Conservation (phyloP, 805 yeast species). For the Starmerella etchellsii region DNA sequence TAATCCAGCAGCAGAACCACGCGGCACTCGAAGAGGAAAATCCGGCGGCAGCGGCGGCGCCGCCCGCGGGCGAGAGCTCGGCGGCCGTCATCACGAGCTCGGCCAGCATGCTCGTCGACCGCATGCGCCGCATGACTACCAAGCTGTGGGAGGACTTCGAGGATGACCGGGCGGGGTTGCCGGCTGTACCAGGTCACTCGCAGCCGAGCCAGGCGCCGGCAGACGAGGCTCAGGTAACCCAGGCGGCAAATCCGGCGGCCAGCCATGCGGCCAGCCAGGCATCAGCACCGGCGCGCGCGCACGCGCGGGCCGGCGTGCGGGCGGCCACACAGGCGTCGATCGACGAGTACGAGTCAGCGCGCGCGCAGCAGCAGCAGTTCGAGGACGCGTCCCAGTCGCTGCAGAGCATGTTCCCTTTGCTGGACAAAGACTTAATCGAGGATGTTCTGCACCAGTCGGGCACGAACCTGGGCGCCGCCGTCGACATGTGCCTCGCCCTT, state of each 20-base stretch:
- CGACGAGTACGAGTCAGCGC: conserved; percentile 30
- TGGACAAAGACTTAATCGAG: conserved; percentile 53
- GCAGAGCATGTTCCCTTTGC: conserved; percentile 58
- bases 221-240: background rate
- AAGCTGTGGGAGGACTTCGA: conserved; percentile 25
- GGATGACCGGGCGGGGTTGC: too few species aligned
- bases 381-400: conserved; percentile 33
- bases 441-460: conserved; percentile 58
- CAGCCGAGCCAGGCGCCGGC: too few species aligned
- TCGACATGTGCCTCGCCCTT: conserved; percentile 44
- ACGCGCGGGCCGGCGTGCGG: conserved; percentile 21
- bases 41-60: background rate
- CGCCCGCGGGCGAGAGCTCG: conserved; percentile 16
- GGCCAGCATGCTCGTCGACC: conserved; percentile 41
- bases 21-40: background rate
- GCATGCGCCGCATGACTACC: conserved; percentile 31
- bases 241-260: background rate
- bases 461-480: conserved; percentile 57
- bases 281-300: too few species aligned
- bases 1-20: conserved; percentile 17
- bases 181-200: too few species aligned
- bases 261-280: background rate
- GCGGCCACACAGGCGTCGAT: conserved; percentile 30
- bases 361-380: conserved; percentile 34
- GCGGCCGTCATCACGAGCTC: conserved; percentile 29